Evolutionary conservation across 768 basidiomycete species (phyloP).

Genomic region (Naganishia randhawae): DNA sequence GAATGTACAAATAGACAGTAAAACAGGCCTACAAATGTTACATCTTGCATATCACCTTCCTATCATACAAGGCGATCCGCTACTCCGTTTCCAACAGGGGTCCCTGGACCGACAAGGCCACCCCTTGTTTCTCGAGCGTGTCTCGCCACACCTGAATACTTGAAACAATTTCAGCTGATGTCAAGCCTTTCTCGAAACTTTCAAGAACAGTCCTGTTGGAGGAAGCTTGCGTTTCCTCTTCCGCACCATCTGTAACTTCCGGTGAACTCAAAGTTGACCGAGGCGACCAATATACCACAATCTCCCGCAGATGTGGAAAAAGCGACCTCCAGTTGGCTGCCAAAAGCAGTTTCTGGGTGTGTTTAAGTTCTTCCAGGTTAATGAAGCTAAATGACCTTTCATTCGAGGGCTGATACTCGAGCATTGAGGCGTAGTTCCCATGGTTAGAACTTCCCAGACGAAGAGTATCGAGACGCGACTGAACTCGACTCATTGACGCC

Average conservation of each 20-base stretch:
- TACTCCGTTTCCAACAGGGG: not conserved
- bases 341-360: not conserved
- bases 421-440: constrained; percentile 1
- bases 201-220: too few species aligned
- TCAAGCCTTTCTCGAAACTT: not conserved
- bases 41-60: not conserved
- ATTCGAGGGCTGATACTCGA: constrained; percentile 13
- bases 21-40: not conserved
- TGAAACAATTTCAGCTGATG: not conserved
- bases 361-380: not conserved
- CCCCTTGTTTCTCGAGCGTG: not conserved
- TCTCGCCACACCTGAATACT: not conserved
- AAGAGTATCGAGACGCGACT: not conserved
- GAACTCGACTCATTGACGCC: not conserved
- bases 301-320: not conserved
- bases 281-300: constrained; percentile 10
- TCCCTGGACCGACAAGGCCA: not conserved
- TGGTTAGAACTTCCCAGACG: not conserved
- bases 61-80: not conserved
- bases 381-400: constrained; percentile 1
- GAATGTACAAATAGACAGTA: not conserved
- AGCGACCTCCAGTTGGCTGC: not conserved
- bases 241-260: too few species aligned
- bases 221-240: too few species aligned
- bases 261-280: too few species aligned